Percentiles rank a stretch among this genome's conserved stretches.
Evolutionary conservation across 495 filamentous ascomycete species (phyloP).

Genomic region (Tetracladium setigerum): DNA sequence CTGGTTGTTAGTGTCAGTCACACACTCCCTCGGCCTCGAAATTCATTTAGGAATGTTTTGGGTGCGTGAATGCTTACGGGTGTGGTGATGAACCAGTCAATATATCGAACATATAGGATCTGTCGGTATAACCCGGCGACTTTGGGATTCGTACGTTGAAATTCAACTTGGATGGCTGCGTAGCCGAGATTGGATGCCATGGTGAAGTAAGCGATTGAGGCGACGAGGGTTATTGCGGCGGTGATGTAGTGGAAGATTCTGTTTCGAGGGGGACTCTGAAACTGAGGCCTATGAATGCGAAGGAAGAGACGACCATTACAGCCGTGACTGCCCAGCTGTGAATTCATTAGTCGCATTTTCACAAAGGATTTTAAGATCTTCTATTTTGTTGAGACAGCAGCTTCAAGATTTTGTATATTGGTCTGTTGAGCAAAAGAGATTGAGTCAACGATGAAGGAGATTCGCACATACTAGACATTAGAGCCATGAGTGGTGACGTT

Average conservation of each 20-base stretch:
- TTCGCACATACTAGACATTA: slow-evolving; percentile 21
- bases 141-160: slow-evolving; percentile 31
- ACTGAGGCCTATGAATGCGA: slow-evolving; percentile 34
- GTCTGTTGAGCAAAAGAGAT: not conserved
- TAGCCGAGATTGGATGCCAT: slow-evolving; percentile 64
- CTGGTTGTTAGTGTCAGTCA: slow-evolving; percentile 22
- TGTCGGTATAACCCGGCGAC: slow-evolving; percentile 44
- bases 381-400: not conserved
- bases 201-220: slow-evolving; percentile 59
- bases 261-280: slow-evolving; percentile 40
- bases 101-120: slow-evolving; percentile 67
- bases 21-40: slow-evolving; percentile 32
- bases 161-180: slow-evolving; percentile 51
- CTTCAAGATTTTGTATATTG: not conserved
- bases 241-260: slow-evolving; percentile 68
- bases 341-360: too few relatives aligned
- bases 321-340: slow-evolving; percentile 43
- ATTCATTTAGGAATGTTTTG: not conserved
- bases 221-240: slow-evolving; percentile 49
- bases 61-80: slow-evolving; percentile 15
- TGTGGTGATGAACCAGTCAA: slow-evolving; percentile 50
- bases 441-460: too few relatives aligned
- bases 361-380: slow-evolving; percentile 36
- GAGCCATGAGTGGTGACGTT: slow-evolving; percentile 55
- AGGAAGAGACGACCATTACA: slow-evolving; percentile 34